These are phyloP conservation scores for Phalaenopsis aphrodite DNA, from an alignment of 106 monocot species.

Conservation along the genomic window DNA sequence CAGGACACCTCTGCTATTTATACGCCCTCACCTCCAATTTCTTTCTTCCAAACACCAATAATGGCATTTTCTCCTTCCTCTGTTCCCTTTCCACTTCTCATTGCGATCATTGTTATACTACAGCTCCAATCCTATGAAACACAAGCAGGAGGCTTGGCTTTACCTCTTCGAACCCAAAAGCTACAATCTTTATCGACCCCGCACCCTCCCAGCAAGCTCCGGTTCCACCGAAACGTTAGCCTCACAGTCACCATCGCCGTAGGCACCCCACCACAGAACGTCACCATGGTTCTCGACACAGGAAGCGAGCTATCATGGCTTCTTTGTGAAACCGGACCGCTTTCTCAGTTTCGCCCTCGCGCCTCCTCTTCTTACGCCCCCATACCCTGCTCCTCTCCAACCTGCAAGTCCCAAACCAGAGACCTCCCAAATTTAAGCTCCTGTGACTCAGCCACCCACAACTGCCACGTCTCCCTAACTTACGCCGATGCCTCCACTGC, in stretches of 20 bases:
- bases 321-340: constrained; percentile 20
- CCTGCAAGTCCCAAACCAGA: constrained; percentile 51
- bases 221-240: constrained; percentile 82
- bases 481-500: constrained; percentile 89
- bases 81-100: background rate
- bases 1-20: background rate
- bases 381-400: constrained; percentile 55
- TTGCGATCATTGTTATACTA: background rate
- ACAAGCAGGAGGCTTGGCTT: background rate
- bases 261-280: constrained; percentile 90
- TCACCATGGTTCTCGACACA: constrained; percentile 91
- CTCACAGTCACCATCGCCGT: constrained; percentile 75
- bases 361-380: constrained; percentile 50
- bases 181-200: background rate
- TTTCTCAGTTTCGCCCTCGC: constrained; percentile 18
- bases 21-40: background rate
- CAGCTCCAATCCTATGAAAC: background rate
- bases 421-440: constrained; percentile 58
- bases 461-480: constrained; percentile 70
- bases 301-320: constrained; percentile 99
- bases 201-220: constrained; percentile 45
- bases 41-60: background rate
- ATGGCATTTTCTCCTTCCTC: constrained; percentile 3
- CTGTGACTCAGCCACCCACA: constrained; percentile 29
- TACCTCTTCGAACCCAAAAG: constrained; percentile 3